A percentile compares a stretch with the other conserved stretches of the same genome.
Evolutionary conservation across 78 protist genomes (phyloP).

Genomic region (slime mould (Dictyostelium discoideum)): dicty_2.7 NC_007089.4:649001-649500

Average conservation of each 20-base stretch:
- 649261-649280: slow-evolving; percentile 12
- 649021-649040: background rate
- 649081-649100: no score
- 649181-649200: background rate
- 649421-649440: slow-evolving; percentile 39
- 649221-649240: background rate
- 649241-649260: background rate
- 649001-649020: background rate
- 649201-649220: background rate
- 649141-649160: background rate
- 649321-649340: slow-evolving; percentile 15
- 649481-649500: no score
- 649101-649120: background rate
- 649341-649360: slow-evolving; percentile 14
- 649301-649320: background rate
- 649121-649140: background rate
- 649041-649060: background rate
- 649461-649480: background rate
- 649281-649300: background rate
- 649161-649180: background rate
- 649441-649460: slow-evolving; percentile 7
- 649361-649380: background rate
- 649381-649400: background rate
- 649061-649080: background rate
- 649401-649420: slow-evolving; percentile 61